Evolutionary conservation across 306 rosid species (phyloP).

Genomic region (Myrica gale): DNA sequence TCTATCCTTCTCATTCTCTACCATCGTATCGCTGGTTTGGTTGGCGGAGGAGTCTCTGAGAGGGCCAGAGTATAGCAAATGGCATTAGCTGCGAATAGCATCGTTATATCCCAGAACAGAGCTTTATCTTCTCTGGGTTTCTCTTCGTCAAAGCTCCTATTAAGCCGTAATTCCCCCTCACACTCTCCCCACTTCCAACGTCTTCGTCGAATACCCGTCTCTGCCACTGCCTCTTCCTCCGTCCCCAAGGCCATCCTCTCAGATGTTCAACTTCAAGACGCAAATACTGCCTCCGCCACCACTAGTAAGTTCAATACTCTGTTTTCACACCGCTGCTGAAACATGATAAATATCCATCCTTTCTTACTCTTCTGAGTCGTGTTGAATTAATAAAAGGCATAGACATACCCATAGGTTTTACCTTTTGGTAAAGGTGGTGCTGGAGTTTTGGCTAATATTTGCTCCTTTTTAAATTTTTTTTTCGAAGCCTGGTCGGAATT

Average conservation of each 20-base stretch:
- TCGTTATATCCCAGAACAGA: constrained; percentile 34
- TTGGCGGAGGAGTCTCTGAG: not conserved
- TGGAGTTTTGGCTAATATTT: too few species aligned
- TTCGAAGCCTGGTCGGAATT: constrained; percentile 73
- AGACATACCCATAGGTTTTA: too few species aligned
- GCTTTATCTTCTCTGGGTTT: constrained; percentile 21
- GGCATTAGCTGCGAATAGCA: constrained; percentile 37
- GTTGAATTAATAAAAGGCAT: too few species aligned
- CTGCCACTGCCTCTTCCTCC: constrained; percentile 23
- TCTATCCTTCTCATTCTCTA: not conserved
- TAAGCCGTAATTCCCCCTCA: constrained; percentile 15
- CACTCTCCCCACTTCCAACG: constrained; percentile 13
- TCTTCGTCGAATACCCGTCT: constrained; percentile 7
- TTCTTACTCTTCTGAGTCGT: not conserved
- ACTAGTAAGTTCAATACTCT: constrained; percentile 28
- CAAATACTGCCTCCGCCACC: constrained; percentile 27
- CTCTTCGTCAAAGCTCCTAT: constrained; percentile 28
- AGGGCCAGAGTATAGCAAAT: not conserved
- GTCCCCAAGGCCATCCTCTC: constrained; percentile 33
- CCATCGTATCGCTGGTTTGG: not conserved
- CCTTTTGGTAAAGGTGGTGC: too few species aligned
- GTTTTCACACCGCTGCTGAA: not conserved
- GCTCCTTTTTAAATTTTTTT: not conserved
- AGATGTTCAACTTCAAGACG: constrained; percentile 35
- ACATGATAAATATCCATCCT: not conserved